Evolutionary conservation across 2,329 filamentous ascomycete genomes (phyloP).

Genomic region (Cucurbitaria berberidis): DNA sequence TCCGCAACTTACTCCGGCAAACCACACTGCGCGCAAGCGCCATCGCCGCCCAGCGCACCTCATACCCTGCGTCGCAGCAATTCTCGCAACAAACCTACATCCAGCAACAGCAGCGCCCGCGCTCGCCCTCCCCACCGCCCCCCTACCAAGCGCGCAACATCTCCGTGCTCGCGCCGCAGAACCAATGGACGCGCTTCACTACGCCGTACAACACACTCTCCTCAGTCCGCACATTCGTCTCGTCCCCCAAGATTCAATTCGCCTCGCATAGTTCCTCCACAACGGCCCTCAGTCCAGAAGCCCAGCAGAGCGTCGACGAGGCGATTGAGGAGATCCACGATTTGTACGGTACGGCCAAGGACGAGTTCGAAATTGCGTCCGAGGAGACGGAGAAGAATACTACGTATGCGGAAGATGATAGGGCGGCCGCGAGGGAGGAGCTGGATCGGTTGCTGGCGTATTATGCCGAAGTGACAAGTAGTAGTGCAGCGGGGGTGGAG

Average conservation of each 20-base stretch:
- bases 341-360: constrained; percentile 48
- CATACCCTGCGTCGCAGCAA: constrained; percentile 28
- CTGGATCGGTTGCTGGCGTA: constrained; percentile 57
- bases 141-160: constrained; percentile 35
- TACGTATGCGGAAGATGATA: constrained; percentile 62
- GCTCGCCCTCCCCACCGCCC: constrained; percentile 31
- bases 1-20: constrained; percentile 39
- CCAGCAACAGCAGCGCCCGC: constrained; percentile 24
- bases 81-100: constrained; percentile 14
- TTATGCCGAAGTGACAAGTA: constrained; percentile 52
- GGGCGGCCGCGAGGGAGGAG: constrained; percentile 60
- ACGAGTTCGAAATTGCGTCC: constrained; percentile 58
- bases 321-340: constrained; percentile 46
- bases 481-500: too few relatives aligned
- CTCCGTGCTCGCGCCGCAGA: constrained; percentile 30
- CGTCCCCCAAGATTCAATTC: constrained; percentile 8
- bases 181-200: constrained; percentile 44
- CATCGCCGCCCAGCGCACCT: constrained; percentile 29
- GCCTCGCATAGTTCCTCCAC: constrained; percentile 11
- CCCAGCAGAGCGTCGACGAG: constrained; percentile 33
- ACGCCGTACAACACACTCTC: constrained; percentile 33
- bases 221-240: constrained; percentile 42
- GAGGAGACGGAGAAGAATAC: constrained; percentile 61
- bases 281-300: constrained; percentile 23
- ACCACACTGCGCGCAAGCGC: constrained; percentile 33